phyloP scores from a whole-genome alignment of 768 basidiomycete species.

The Leccinum subtestaceum region DNA sequence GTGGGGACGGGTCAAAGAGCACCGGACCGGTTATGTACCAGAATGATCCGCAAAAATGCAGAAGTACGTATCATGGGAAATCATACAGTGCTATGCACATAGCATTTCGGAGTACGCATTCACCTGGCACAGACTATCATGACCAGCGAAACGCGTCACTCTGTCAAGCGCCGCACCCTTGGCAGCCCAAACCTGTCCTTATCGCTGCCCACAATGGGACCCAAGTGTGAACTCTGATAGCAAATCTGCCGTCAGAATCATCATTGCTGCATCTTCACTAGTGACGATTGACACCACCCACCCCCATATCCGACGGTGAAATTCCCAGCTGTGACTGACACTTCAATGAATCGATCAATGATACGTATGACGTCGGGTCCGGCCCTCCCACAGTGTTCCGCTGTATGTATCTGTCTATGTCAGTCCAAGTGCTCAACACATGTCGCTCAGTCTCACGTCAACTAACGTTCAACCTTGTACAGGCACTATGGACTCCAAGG shows the following conservation, averaged over 20 bases:
- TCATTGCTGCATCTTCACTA: neutral
- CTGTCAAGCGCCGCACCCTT: neutral
- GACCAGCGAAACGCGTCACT: neutral
- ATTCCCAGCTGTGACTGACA: conserved; percentile 8
- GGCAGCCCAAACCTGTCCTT: neutral
- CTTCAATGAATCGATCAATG: neutral
- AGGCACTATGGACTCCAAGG: neutral
- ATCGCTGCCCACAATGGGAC: neutral
- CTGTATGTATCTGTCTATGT: neutral
- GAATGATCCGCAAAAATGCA: neutral
- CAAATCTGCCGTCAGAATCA: conserved; percentile 1
- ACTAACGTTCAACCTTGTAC: neutral
- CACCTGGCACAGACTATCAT: neutral
- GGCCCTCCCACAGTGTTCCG: neutral
- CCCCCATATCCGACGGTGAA: conserved; percentile 2
- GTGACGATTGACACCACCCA: neutral
- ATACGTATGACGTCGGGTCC: neutral
- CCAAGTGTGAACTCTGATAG: neutral
- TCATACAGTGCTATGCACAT: neutral
- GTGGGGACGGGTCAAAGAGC: neutral
- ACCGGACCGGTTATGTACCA: neutral
- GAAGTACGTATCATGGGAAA: neutral
- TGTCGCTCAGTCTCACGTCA: neutral
- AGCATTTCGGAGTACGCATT: neutral
- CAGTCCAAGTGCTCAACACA: neutral